Evolutionary conservation across 164 flowering plant genomes (phyloP).

Genomic region (Tetracentron sinense): DNA sequence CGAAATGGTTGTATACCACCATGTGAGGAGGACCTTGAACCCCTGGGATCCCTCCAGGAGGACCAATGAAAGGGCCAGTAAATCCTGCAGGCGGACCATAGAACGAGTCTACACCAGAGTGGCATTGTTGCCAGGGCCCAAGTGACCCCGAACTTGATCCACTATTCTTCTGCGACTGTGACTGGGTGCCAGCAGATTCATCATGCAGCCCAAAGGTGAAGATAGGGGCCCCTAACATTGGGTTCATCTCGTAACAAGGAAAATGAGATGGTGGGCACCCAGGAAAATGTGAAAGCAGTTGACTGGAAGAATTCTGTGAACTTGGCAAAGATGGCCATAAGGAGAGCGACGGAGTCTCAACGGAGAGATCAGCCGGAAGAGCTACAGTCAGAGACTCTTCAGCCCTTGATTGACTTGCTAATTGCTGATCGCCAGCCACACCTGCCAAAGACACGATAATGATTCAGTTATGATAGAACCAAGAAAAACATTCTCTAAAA

Average conservation of each 20-base stretch:
- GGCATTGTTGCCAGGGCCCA: conserved; percentile 79
- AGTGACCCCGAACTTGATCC: conserved; percentile 53
- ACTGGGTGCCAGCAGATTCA: conserved; percentile 55
- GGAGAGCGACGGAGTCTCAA: conserved; percentile 82
- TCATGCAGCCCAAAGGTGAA: conserved; percentile 84
- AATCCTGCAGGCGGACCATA: conserved; percentile 86
- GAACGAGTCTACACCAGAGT: conserved; percentile 82
- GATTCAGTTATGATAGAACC: neutral
- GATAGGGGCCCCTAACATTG: conserved; percentile 74
- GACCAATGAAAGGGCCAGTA: conserved; percentile 78
- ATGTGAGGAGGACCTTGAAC: conserved; percentile 92
- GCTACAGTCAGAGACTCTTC: conserved; percentile 82
- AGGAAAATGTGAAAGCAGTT: conserved; percentile 79
- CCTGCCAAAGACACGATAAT: conserved; percentile 35
- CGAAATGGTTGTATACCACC: conserved; percentile 95
- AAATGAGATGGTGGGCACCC: conserved; percentile 74
- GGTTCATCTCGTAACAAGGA: conserved; percentile 89
- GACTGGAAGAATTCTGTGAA: conserved; percentile 65
- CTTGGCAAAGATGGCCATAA: conserved; percentile 88
- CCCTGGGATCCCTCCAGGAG: conserved; percentile 80
- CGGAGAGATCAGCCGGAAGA: conserved; percentile 94
- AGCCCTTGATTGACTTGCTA: conserved; percentile 45
- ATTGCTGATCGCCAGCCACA: conserved; percentile 41
- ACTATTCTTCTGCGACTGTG: conserved; percentile 59
- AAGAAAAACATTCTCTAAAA: too few species aligned